Base-by-base conservation (phyloP, 2,329 filamentous ascomycete genomes). In the Alternaria novae-zelandiae region DNA sequence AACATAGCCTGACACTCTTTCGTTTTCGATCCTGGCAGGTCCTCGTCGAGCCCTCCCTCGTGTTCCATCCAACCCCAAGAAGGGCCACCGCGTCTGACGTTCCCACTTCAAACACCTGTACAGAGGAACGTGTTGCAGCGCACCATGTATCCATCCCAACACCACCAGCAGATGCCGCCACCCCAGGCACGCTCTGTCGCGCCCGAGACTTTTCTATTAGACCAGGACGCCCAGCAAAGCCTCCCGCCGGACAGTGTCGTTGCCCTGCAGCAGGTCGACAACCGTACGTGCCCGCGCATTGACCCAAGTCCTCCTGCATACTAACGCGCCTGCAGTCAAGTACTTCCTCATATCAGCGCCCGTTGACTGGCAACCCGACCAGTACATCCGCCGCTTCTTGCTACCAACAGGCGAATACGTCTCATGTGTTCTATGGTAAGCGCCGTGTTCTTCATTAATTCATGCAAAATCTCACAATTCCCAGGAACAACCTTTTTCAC, bases 311-410 rank as follows among this genome's bases (percentile, higher is more conserved):
- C 55, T 64, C 47, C 56, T 64, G 58, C 62, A 32, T 65, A 63
- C 81, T 83, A 65, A 83, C 76, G 25, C 57, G 50, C 15, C 30
- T 61, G 55, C 79, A 97, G 94, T 99, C 77, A 99, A 99, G 88
- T 99, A 98, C 84, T 99, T 99, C 83, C 91, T 99, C 83, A 97
- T 99, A 74, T 99, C 96, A 47, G 96, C 96, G 44, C 96, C 96
- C 41, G 96, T 98, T 71, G 96, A 99, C 84, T 99, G 96, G 96
- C 92, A 93, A 74, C 90, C 91, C 54, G 95, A 98, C 77, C 95
- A 98, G 83, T 96, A 97, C 79, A 98, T 99, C 78, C 90, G 96
- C 73, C 89, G 96, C 72, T 99, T 98, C 79, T 87, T 99, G 65
- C 86, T 99, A 64, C 96, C 96, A 11, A 99, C 96, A 11, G 96